Evolutionary conservation across 2,329 filamentous ascomycete genomes (phyloP), one percentile per base, ranked within the genome.

Genomic region (Dothidotthia symphoricarpi): DNA sequence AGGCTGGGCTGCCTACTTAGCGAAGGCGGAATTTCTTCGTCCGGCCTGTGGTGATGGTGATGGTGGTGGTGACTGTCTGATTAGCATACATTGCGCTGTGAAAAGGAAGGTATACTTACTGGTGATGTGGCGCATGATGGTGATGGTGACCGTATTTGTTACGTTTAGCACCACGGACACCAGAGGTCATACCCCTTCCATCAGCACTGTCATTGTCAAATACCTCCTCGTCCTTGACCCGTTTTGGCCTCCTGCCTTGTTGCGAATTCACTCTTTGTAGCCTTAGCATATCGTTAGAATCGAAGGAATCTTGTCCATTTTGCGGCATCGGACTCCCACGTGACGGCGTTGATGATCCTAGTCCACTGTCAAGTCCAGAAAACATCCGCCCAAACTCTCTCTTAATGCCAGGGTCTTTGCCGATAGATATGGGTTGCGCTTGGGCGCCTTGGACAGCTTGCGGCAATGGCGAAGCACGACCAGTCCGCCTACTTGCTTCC

Each of bases 311-410:
- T 24, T 53, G 45, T 10, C 49, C 49, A 28, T 53, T 57, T 22
- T 66, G 62, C 12, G 62, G 62, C 53, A 69, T 74, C 1, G 77
- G 75, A 49, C 75, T 78, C 19, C 70, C 64, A 24, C 69, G 67
- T 36, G 75, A 71, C 10, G 78, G 79, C 6, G 78, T 82, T 2
- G 75, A 71, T 9, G 70, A 70, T 19, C 80, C 79, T 13, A 83
- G 73, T 24, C 82, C 82, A 63, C 80, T 83, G 12, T 82, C 90
- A 51, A 97, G 88, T n/a, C 91, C 91, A 13, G 88, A 88, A 68
- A 95, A 96, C 76, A 96, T 95, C 46, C 88, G 83, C 17, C 90
- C 90, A 63, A 96, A 90, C 63, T 96, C 91, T 61, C 83, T 94
- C 74, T 96, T 95, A 59, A 96, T 95, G 28, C 86, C 86, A 9